Evolutionary conservation across 225 moss, liverwort and hornwort species (phyloP).

Genomic region (Sphagnum tenellum): DNA sequence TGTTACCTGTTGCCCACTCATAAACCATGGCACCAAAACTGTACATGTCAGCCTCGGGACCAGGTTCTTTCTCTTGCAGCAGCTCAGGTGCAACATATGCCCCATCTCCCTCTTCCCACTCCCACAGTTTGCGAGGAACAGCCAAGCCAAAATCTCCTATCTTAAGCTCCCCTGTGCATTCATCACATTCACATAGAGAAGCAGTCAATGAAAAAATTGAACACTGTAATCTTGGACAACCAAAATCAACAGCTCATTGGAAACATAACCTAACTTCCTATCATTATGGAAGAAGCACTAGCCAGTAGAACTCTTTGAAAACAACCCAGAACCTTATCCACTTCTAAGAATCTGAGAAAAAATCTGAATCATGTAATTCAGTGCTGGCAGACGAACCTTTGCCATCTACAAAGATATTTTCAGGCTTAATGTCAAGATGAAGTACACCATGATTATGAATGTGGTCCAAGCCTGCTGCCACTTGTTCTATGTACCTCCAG

Average conservation of each 20-base stretch:
- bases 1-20: slow-evolving; percentile 67
- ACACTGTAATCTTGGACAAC: no score
- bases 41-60: slow-evolving; percentile 83
- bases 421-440: slow-evolving; percentile 96
- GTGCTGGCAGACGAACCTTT: slow-evolving; percentile 29
- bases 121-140: slow-evolving; percentile 78
- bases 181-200: no score
- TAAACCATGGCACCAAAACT: slow-evolving; percentile 95
- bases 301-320: no score
- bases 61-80: slow-evolving; percentile 81
- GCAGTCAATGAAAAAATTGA: no score
- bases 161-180: slow-evolving; percentile 52
- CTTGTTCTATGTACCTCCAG: slow-evolving; percentile 72
- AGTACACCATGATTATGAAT: slow-evolving; percentile 88
- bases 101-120: slow-evolving; percentile 99
- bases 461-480: slow-evolving; percentile 80
- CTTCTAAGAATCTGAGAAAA: no score
- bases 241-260: no score
- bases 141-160: slow-evolving; percentile 97
- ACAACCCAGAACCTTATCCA: no score
- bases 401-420: slow-evolving; percentile 86
- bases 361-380: no score
- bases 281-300: no score
- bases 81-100: slow-evolving; percentile 92
- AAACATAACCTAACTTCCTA: no score